A percentile compares a stretch with the other conserved stretches of the same genome.
Evolutionary conservation across 495 filamentous ascomycete species (phyloP).

Genomic region (Penicillium crystallinum): DNA sequence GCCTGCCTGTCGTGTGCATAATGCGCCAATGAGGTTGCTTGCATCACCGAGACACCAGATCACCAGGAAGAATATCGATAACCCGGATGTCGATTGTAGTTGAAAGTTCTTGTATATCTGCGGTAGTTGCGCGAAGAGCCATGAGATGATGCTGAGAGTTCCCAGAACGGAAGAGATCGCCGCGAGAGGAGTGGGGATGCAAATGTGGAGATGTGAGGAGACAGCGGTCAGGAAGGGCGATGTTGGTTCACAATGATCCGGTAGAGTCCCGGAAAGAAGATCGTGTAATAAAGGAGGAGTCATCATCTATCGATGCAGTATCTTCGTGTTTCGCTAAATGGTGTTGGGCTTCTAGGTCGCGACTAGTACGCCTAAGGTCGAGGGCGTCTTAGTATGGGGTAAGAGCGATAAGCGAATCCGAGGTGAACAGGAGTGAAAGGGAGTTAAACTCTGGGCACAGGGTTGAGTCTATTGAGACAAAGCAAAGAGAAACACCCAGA

Average conservation of each 20-base stretch:
- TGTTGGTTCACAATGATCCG: slow-evolving; percentile 59
- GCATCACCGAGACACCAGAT: slow-evolving; percentile 68
- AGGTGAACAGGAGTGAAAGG: background rate
- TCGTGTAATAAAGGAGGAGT: slow-evolving; percentile 27
- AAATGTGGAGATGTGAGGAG: slow-evolving; percentile 59
- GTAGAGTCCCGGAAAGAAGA: slow-evolving; percentile 35
- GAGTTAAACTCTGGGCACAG: background rate
- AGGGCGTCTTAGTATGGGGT: background rate
- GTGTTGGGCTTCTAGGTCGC: background rate
- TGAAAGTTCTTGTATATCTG: slow-evolving; percentile 70
- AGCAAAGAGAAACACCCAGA: background rate
- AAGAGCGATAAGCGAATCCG: background rate
- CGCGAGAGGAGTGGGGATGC: slow-evolving; percentile 61
- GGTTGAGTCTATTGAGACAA: background rate
- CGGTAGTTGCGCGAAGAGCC: slow-evolving; percentile 73
- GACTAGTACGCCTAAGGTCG: background rate
- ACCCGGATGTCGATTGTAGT: slow-evolving; percentile 59
- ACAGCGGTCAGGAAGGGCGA: slow-evolving; percentile 53
- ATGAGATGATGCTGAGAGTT: slow-evolving; percentile 60
- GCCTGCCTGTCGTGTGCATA: slow-evolving; percentile 61
- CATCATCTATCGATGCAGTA: slow-evolving; percentile 18
- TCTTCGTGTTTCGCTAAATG: background rate
- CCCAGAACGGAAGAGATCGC: slow-evolving; percentile 62
- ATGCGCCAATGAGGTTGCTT: slow-evolving; percentile 61
- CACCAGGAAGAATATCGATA: slow-evolving; percentile 63